Evolutionary conservation across 345 rosid species (phyloP), one percentile per base, ranked within the genome.

Genomic region (Lenwebbia sp.): DNA sequence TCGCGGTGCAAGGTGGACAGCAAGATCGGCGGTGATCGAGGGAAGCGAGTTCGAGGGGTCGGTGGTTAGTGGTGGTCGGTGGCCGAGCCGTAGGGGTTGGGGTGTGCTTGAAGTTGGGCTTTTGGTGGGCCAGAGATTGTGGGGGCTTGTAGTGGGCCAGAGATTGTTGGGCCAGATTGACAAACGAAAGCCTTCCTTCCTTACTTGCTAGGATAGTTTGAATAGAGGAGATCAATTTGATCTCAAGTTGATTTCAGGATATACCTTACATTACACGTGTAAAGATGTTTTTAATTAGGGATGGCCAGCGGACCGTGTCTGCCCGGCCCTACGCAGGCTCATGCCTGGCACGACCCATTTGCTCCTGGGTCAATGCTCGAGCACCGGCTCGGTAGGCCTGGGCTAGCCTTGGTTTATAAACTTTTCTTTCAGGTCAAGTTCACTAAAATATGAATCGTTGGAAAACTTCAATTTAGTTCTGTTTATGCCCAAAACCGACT

Each of bases 391-490:
- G 5, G 4, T 15, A 62, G 22, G 5, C 33, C 2, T 28, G 0
- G 5, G 4, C 3, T 15, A 62, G 11, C 10, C 41, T 62, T 14
- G 1, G 10, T 0, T 62, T 6, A 4, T n/a, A 7, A 62, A 17
- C 0, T 7, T 30, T 62, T 15, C 14, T 7, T 8, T 62, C 0
- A 1, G 11, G 41, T 15, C 6, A 7, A 62, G 12, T 62, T 4
- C 2, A 17, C 1, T 30, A 7, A 30, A 15, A 33, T 30, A 30
- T 65, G 12, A 0, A 30, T 65, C 4, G 8, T 15, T 30, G 23
- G 6, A 30, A 15, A 65, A 4, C 0, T 14, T 65, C 10, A 30
- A 22, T 65, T 17, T 0, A 1, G 1, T 5, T 40, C 30, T 28
- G 2, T 28, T 62, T 0, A 4, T 62, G 21, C 22, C 37, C 5